phyloP scores from a whole-genome alignment of 139 green algal genomes.

The Tetraselmis chui region DNA sequence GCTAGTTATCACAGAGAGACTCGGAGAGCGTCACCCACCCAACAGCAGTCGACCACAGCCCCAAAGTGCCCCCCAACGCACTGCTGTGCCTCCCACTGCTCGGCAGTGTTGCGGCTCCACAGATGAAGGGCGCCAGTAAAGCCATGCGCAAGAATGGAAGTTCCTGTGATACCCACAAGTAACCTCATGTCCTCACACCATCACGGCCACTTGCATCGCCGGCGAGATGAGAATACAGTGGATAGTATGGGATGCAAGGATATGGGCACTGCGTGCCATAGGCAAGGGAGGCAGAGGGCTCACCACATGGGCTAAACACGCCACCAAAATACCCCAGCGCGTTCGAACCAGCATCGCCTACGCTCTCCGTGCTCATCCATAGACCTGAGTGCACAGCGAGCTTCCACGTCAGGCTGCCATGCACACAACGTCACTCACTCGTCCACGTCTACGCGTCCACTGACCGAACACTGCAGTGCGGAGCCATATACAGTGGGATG shows the following conservation, averaged over 20 bases:
- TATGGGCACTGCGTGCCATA: too few relatives aligned
- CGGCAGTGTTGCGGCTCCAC: constrained; percentile 41
- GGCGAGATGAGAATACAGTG: too few relatives aligned
- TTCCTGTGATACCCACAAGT: too few relatives aligned
- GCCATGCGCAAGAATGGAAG: constrained; percentile 73
- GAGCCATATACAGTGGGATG: too few relatives aligned
- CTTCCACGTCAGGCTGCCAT: too few relatives aligned
- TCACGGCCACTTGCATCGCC: too few relatives aligned
- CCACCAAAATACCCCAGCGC: constrained; percentile 72
- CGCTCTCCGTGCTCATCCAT: constrained; percentile 75
- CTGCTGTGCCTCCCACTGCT: constrained; percentile 58
- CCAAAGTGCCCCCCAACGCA: constrained; percentile 75
- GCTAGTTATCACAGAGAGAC: too few relatives aligned
- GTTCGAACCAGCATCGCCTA: constrained; percentile 78
- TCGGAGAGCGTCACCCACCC: constrained; percentile 41
- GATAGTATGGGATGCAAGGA: too few relatives aligned
- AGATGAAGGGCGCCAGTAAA: constrained; percentile 89
- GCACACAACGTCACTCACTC: too few relatives aligned
- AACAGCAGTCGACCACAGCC: constrained; percentile 67
- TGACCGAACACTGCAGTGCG: too few relatives aligned
- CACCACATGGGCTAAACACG: constrained; percentile 47
- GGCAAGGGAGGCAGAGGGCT: background rate
- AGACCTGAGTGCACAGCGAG: constrained; percentile 34
- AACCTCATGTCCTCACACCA: too few relatives aligned
- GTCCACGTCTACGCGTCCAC: too few relatives aligned